Evolutionary conservation across 306 rosid genomes (phyloP).

Genomic region (Vachellia collinsii): DNA sequence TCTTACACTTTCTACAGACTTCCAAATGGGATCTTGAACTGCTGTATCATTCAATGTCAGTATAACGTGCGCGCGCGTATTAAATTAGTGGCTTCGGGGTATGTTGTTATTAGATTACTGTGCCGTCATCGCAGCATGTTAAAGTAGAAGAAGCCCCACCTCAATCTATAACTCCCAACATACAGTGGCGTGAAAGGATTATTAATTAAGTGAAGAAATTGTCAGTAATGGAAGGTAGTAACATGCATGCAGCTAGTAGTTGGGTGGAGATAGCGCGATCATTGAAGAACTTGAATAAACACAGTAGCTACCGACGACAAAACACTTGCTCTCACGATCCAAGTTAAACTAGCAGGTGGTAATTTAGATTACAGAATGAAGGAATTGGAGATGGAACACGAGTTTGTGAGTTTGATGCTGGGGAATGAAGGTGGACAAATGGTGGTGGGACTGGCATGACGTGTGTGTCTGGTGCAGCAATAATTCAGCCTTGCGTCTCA

Average conservation of each 20-base stretch:
- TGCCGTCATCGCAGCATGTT: background rate
- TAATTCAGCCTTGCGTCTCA: background rate
- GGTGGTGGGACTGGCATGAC: background rate
- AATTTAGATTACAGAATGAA: too few species aligned
- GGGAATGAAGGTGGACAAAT: background rate
- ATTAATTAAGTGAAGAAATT: background rate
- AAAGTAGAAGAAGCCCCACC: background rate
- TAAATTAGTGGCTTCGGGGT: background rate
- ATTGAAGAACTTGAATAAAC: background rate
- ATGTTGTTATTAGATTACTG: background rate
- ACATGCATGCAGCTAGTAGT: background rate
- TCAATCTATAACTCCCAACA: background rate
- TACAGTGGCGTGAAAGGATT: background rate
- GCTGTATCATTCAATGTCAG: background rate
- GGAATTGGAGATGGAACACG: too few species aligned
- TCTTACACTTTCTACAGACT: background rate
- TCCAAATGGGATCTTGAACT: background rate
- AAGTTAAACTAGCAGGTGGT: too few species aligned
- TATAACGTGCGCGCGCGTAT: background rate
- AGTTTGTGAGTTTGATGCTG: background rate
- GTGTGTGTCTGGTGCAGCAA: background rate
- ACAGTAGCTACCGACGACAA: background rate
- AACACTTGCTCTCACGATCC: too few species aligned
- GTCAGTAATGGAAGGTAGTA: background rate
- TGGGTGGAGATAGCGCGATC: background rate